A percentile compares a stretch with the other conserved stretches of the same genome.
These are phyloP conservation scores for Nakaseomyces kungkrabaensis DNA, from an alignment of 1,139 yeast species.

Conservation along the genomic window DNA sequence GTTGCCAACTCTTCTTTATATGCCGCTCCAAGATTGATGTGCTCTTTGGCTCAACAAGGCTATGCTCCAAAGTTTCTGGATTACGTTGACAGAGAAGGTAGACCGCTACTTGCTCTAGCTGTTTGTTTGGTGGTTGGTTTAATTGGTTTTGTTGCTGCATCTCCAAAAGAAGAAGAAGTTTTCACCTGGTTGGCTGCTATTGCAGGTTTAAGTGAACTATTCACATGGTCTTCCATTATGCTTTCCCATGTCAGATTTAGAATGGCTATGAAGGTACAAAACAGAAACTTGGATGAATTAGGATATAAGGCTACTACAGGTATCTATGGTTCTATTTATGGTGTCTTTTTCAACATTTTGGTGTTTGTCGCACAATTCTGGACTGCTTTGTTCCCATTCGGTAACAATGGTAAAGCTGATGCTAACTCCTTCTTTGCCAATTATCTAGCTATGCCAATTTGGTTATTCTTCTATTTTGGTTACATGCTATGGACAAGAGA, in stretches of 20 bases:
- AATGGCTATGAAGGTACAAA: conserved; percentile 55
- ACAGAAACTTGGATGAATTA: conserved; percentile 54
- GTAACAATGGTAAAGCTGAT: conserved; percentile 24
- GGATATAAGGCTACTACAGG: conserved; percentile 65
- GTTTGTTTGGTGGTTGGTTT: conserved; percentile 41
- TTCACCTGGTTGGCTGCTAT: conserved; percentile 76
- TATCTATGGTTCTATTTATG: conserved; percentile 55
- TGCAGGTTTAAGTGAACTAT: conserved; percentile 73
- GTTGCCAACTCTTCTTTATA: conserved; percentile 47
- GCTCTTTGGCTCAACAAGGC: conserved; percentile 49
- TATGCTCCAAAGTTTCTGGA: conserved; percentile 49
- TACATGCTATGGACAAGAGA: conserved; percentile 48
- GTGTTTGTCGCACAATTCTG: conserved; percentile 56
- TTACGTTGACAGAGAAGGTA: conserved; percentile 47
- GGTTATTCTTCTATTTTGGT: conserved; percentile 40
- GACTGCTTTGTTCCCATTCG: conserved; percentile 18
- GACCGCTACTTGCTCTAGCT: conserved; percentile 45
- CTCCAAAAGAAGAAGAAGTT: conserved; percentile 49
- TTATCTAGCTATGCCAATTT: conserved; percentile 51
- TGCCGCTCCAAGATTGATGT: conserved; percentile 49
- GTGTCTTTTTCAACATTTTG: conserved; percentile 49
- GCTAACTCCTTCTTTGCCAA: conserved; percentile 46
- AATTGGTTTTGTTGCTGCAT: conserved; percentile 43
- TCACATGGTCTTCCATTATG: conserved; percentile 78
- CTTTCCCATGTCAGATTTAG: conserved; percentile 71